A percentile compares a stretch with the other conserved stretches of the same genome.
Conservation (phyloP, 2,329 filamentous ascomycete species). For the Sporothrix sp. region DNA sequence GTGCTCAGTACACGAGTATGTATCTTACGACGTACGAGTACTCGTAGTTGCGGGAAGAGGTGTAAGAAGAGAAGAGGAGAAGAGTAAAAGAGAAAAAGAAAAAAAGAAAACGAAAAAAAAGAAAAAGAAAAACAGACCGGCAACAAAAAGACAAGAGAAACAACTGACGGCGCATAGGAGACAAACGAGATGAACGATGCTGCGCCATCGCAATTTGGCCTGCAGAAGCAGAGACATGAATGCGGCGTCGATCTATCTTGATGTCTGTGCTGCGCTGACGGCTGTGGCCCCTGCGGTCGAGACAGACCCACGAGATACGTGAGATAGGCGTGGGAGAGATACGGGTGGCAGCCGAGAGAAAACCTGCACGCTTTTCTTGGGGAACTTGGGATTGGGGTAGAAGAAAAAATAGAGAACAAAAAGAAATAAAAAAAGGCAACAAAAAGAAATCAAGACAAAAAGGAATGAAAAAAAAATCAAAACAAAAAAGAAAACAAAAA, state of each 20-base stretch:
- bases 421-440: neutral
- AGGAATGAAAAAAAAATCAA: neutral
- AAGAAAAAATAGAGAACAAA: neutral
- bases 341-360: neutral
- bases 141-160: neutral
- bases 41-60: too few species aligned
- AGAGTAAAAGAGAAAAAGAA: neutral
- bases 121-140: neutral
- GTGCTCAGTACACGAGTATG: too few species aligned
- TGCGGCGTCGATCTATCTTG: slow-evolving; percentile 11
- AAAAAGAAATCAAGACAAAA: neutral
- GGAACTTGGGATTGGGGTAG: neutral
- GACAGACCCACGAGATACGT: too few species aligned
- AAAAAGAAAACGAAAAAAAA: neutral
- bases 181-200: too few species aligned
- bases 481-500: neutral
- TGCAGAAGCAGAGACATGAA: neutral
- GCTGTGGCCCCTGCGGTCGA: slow-evolving; percentile 1
- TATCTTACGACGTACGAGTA: too few species aligned
- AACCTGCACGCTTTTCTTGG: neutral
- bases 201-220: neutral
- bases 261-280: neutral
- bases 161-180: neutral
- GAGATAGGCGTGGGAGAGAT: neutral
- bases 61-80: neutral